phyloP scores from a whole-genome alignment of 129 eudicot species.

The Arctium minus region DNA sequence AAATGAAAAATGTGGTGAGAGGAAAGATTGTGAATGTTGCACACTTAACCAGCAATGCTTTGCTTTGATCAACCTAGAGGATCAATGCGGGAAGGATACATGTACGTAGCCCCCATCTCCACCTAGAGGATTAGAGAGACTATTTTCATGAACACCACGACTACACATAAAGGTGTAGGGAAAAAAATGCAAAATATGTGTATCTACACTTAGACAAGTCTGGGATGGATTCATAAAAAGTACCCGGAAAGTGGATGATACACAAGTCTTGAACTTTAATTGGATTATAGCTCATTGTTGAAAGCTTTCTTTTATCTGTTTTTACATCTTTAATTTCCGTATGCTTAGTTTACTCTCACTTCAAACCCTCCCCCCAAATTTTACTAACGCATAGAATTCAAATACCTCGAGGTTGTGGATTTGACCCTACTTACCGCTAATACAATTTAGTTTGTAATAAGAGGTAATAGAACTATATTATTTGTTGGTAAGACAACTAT shows the following conservation, averaged over 20 bases:
- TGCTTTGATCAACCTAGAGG: conserved; percentile 31
- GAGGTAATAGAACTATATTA: too few relatives aligned
- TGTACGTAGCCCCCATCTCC: not conserved
- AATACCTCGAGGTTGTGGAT: too few relatives aligned
- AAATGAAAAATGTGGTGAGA: conserved; percentile 41
- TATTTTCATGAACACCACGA: too few relatives aligned
- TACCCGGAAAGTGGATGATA: not conserved
- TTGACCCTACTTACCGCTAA: too few relatives aligned
- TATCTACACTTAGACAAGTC: not conserved
- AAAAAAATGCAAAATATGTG: not conserved
- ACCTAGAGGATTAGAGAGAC: not conserved
- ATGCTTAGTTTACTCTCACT: too few relatives aligned
- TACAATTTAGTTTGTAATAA: too few relatives aligned
- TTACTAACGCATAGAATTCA: too few relatives aligned
- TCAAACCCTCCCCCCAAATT: too few relatives aligned
- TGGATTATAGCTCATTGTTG: not conserved
- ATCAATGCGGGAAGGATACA: not conserved
- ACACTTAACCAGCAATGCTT: conserved; percentile 56
- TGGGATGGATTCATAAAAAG: not conserved
- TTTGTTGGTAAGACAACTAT: too few relatives aligned
- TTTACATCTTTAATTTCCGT: not conserved
- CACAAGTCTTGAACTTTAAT: not conserved
- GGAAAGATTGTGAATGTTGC: conserved; percentile 43
- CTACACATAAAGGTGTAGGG: not conserved
- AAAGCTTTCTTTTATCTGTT: not conserved